phyloP scores from a whole-genome alignment of 208 protist species.

The Crithidia thermophila region DNA sequence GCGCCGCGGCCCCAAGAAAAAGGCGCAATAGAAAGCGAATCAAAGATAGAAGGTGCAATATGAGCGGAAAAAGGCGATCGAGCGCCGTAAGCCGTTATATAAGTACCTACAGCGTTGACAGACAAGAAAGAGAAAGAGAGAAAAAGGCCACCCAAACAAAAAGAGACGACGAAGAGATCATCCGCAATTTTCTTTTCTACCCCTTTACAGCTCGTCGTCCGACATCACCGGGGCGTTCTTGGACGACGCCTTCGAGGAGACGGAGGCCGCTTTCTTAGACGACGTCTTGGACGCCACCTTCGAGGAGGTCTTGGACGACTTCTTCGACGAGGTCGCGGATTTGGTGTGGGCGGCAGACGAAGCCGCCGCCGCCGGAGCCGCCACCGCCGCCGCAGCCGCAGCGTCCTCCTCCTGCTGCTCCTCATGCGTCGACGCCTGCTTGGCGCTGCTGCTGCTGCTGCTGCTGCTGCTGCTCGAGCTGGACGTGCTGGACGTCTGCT shows the following conservation, averaged over 20 bases:
- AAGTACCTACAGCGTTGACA: too few relatives aligned
- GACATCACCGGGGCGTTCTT: neutral
- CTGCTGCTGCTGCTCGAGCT: neutral
- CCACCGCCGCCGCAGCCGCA: neutral
- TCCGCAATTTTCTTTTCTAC: neutral
- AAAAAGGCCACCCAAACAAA: too few relatives aligned
- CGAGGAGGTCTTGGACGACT: neutral
- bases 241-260: neutral
- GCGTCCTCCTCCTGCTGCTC: neutral
- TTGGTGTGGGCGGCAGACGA: neutral
- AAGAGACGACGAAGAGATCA: too few relatives aligned
- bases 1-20: too few relatives aligned
- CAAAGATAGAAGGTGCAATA: too few relatives aligned
- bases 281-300: constrained; percentile 1
- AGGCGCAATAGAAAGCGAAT: too few relatives aligned
- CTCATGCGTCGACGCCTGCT: too few relatives aligned
- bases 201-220: constrained; percentile 2
- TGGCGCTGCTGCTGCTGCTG: neutral
- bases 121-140: too few relatives aligned
- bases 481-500: neutral
- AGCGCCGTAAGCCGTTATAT: too few relatives aligned
- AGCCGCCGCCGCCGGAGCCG: neutral
- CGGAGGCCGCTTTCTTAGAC: too few relatives aligned
- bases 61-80: too few relatives aligned
- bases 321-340: constrained; percentile 1